Percentiles rank a stretch among this genome's conserved stretches.
Evolutionary conservation across 306 rosid species (phyloP).

Genomic region (Vachellia collinsii): DNA sequence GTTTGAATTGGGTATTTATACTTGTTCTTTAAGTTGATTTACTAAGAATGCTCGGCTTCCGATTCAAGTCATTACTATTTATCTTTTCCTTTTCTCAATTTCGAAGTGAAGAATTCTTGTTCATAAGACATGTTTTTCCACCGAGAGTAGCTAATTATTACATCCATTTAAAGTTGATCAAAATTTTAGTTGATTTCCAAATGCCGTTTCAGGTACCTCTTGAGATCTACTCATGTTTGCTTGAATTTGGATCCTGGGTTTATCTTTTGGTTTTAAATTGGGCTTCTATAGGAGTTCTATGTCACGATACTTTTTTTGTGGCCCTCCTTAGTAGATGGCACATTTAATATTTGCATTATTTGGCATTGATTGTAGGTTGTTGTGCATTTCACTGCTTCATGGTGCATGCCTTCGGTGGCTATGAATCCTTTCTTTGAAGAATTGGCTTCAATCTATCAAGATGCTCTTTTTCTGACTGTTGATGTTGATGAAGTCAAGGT

Average conservation of each 20-base stretch:
- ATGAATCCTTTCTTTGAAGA: conserved; percentile 81
- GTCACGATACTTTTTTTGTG: background rate
- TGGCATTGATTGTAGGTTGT: conserved; percentile 59
- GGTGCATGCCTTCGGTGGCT: conserved; percentile 98
- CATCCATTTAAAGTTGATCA: background rate
- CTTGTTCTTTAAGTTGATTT: conserved; percentile 5
- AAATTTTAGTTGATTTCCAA: conserved; percentile 9
- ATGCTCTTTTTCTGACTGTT: conserved; percentile 75
- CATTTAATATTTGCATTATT: conserved; percentile 5
- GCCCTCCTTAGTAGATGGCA: background rate
- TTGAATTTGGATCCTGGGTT: background rate
- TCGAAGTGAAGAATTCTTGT: background rate
- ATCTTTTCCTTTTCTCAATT: background rate
- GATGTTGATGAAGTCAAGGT: conserved; percentile 97
- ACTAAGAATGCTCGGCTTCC: background rate
- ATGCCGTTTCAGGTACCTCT: background rate
- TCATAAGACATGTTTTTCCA: background rate
- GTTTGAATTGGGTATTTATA: background rate
- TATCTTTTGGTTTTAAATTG: background rate
- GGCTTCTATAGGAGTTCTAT: background rate
- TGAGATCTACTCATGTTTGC: background rate
- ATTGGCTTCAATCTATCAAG: conserved; percentile 61
- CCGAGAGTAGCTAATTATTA: background rate
- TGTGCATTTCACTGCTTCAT: conserved; percentile 87
- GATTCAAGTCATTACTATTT: background rate